These are phyloP conservation scores for Citrus inodora DNA, from an alignment of 345 rosid genomes.

Conservation along the genomic window DNA sequence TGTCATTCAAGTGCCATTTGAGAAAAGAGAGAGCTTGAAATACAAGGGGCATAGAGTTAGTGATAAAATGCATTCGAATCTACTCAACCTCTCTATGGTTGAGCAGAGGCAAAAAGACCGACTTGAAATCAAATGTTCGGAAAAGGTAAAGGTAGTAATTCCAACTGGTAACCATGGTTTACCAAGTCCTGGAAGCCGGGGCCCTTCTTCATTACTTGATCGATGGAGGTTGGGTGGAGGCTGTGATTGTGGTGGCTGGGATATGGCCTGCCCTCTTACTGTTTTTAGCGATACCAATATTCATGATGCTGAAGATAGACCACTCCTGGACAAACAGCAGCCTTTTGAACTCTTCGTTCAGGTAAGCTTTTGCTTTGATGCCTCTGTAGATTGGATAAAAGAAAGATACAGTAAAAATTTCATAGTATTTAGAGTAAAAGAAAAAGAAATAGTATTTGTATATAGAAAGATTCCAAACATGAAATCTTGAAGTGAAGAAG, in stretches of 20 bases:
- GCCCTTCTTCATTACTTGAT: conserved; percentile 73
- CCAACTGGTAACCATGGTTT: conserved; percentile 82
- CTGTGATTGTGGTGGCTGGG: conserved; percentile 99
- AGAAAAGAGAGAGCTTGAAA: conserved; percentile 71
- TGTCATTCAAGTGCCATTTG: conserved; percentile 57
- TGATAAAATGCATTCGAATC: conserved; percentile 28
- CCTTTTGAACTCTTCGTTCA: conserved; percentile 63
- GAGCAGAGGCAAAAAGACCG: conserved; percentile 35
- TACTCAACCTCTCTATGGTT: conserved; percentile 33
- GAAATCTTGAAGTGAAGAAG: background rate
- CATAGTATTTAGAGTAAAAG: background rate
- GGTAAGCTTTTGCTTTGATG: conserved; percentile 37
- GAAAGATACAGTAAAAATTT: background rate
- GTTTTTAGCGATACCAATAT: conserved; percentile 56
- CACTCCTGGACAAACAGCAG: conserved; percentile 37
- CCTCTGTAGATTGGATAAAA: background rate
- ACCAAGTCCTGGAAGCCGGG: conserved; percentile 49
- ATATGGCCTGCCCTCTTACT: conserved; percentile 86
- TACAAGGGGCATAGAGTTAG: conserved; percentile 35
- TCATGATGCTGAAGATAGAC: conserved; percentile 44
- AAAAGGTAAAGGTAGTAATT: conserved; percentile 58
- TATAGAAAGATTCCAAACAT: background rate
- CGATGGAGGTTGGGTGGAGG: conserved; percentile 95
- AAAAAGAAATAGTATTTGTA: background rate
- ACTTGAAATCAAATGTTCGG: conserved; percentile 21